phyloP scores from a whole-genome alignment of 2,329 filamentous ascomycete species.

The Aspergillus udagawae region DNA sequence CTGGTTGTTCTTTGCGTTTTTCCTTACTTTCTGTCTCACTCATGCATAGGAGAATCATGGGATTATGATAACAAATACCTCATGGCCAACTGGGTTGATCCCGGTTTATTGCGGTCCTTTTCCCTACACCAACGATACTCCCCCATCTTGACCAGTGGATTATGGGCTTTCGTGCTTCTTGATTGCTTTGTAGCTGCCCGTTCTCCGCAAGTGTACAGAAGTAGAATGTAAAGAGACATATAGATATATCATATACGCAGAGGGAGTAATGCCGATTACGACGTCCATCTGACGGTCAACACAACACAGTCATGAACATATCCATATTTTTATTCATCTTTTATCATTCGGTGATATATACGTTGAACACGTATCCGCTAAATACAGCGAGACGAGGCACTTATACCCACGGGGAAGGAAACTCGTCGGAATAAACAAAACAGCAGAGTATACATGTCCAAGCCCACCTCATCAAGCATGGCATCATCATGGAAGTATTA shows the following conservation, averaged over 20 bases:
- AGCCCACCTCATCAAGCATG: neutral
- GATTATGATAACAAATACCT: neutral
- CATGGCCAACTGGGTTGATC: neutral
- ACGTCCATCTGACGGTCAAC: neutral
- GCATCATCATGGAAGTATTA: neutral
- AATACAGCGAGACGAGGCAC: no score
- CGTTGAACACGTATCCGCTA: neutral
- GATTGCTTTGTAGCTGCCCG: no score
- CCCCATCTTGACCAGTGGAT: neutral
- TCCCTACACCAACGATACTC: neutral
- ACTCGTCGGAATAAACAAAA: neutral
- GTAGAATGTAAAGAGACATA: neutral
- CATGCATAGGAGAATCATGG: neutral
- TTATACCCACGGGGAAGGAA: neutral
- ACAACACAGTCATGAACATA: neutral
- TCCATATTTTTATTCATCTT: conserved; percentile 1
- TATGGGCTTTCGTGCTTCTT: neutral
- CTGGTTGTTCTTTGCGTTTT: conserved; percentile 6
- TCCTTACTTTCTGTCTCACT: conserved; percentile 1
- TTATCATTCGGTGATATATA: neutral
- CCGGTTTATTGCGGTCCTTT: neutral
- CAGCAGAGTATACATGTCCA: neutral
- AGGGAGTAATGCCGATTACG: neutral
- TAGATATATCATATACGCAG: neutral
- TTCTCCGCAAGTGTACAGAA: neutral